Base-by-base conservation (phyloP, 129 eudicot genomes). In the Centella asiatica region DNA sequence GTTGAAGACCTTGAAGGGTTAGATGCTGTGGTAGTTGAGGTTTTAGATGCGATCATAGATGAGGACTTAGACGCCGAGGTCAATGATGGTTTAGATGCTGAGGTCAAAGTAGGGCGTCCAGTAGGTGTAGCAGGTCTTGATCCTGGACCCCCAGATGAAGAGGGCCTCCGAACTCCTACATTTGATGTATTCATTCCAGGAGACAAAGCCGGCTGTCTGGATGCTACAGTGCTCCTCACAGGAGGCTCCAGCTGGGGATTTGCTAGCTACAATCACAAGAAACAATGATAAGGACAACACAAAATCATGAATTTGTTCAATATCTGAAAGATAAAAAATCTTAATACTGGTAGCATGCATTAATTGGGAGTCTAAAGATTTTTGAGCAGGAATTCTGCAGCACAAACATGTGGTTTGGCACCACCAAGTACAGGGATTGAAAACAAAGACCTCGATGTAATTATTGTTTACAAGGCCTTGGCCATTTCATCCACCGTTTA, bases 121-220 rank as follows among this genome's bases (percentile, higher is more conserved):
- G 95, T 84, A 70, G 98, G 93, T 27, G 95, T 81, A 53, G 77
- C 72, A 56, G 95, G 90, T 76, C 94, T 87, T 68, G 94, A 90
- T 1, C 92, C 81, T 19, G 75, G 76, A 59, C 85, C 87, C 0
- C 95, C 92, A 14, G 97, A 78, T 19, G 95, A 89, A 31, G 95
- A 81, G 60, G 95, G 94, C 44, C 95, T 66, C 56, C 81, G 88
- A 32, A 72, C 66, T 69, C 90, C 95, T 45, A 64, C 59, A 57
- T 60, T 64, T 12, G 92, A 88, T 54, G 78, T 60, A 60, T 71
- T 83, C 67, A 79, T 62, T 20, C 81, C 84, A 45, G 88, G 72
- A 64, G 90, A 74, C 39, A 87, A 67, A 37, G 78, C 60, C 52
- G 83, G 68, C 28, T 85, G 94, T 62, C 86, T 84, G 20, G 95